phyloP scores from a whole-genome alignment of 1,139 yeast species.

The Taphrina flavorubra region DNA sequence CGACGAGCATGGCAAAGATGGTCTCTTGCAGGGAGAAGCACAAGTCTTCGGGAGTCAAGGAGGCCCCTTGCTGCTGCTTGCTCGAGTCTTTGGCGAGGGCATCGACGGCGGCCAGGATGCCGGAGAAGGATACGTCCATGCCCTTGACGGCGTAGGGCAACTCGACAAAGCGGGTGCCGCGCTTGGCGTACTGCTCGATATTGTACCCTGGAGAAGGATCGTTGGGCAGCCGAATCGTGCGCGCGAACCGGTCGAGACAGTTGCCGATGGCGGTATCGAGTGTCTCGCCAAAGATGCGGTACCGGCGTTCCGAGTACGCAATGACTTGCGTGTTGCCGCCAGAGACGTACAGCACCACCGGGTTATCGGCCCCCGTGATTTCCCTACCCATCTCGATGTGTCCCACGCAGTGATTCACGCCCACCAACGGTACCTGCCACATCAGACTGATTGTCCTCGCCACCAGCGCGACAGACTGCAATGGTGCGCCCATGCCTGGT shows the following conservation, averaged over 20 bases:
- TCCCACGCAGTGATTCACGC: conserved; percentile 96
- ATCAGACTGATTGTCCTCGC: conserved; percentile 83
- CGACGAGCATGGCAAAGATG: conserved; percentile 93
- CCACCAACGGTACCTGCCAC: conserved; percentile 85
- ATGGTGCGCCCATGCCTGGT: conserved; percentile 99
- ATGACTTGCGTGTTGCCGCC: conserved; percentile 99
- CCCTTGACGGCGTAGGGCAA: conserved; percentile 97
- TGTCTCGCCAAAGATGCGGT: conserved; percentile 96
- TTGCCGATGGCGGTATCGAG: conserved; percentile 96
- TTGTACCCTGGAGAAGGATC: conserved; percentile 98
- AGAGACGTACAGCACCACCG: conserved; percentile 93
- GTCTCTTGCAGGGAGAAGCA: conserved; percentile 94
- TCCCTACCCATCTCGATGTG: conserved; percentile 99
- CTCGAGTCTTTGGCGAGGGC: conserved; percentile 69
- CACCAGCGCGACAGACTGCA: conserved; percentile 89
- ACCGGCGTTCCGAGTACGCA: conserved; percentile 85
- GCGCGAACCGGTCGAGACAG: conserved; percentile 92
- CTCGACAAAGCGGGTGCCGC: conserved; percentile 69
- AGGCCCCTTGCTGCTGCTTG: conserved; percentile 44
- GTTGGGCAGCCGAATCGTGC: conserved; percentile 84
- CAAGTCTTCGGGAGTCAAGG: conserved; percentile 79
- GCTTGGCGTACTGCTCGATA: conserved; percentile 89
- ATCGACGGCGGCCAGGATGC: conserved; percentile 85
- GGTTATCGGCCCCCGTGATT: conserved; percentile 92
- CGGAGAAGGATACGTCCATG: conserved; percentile 97